Percentiles rank a stretch among this genome's conserved stretches.
Conservation (phyloP, 2,329 filamentous ascomycete genomes). For the Exophiala sp. region DNA sequence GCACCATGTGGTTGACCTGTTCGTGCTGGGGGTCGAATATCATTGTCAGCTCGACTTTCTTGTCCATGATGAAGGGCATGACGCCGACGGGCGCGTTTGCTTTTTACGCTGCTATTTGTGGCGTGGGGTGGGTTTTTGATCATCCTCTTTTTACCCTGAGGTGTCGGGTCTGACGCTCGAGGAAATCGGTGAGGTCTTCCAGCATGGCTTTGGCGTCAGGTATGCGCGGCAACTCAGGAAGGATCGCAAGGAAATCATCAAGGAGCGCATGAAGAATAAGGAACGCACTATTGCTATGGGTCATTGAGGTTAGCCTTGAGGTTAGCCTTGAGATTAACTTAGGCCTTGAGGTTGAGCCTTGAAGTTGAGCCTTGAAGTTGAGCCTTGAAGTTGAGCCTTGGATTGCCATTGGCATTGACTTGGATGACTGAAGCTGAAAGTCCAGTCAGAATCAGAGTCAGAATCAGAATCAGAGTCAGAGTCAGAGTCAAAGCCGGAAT, state of each 20-base stretch:
- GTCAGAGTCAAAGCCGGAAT: too few relatives aligned
- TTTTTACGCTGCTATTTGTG: constrained; percentile 67
- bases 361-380: too few relatives aligned
- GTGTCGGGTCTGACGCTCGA: constrained; percentile 76
- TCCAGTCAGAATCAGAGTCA: too few relatives aligned
- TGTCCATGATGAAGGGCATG: constrained; percentile 75
- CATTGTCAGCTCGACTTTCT: constrained; percentile 73
- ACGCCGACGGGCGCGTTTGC: constrained; percentile 72
- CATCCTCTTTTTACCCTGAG: constrained; percentile 75
- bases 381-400: too few relatives aligned
- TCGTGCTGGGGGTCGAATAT: constrained; percentile 92
- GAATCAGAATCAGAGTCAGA: too few relatives aligned
- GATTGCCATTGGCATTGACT: too few relatives aligned
- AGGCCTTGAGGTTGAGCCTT: too few relatives aligned
- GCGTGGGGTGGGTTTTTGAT: constrained; percentile 60
- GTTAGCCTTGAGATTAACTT: background rate
- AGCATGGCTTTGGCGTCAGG: constrained; percentile 65
- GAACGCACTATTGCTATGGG: constrained; percentile 12
- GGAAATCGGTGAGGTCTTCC: constrained; percentile 66
- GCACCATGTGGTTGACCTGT: constrained; percentile 57
- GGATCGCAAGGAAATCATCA: constrained; percentile 31
- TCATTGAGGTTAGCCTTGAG: constrained; percentile 7
- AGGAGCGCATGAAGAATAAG: constrained; percentile 27
- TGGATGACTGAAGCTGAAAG: too few relatives aligned
- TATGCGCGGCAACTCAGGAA: constrained; percentile 35